Conservation (phyloP, 345 rosid genomes). For the Lepidium aucheri region DNA sequence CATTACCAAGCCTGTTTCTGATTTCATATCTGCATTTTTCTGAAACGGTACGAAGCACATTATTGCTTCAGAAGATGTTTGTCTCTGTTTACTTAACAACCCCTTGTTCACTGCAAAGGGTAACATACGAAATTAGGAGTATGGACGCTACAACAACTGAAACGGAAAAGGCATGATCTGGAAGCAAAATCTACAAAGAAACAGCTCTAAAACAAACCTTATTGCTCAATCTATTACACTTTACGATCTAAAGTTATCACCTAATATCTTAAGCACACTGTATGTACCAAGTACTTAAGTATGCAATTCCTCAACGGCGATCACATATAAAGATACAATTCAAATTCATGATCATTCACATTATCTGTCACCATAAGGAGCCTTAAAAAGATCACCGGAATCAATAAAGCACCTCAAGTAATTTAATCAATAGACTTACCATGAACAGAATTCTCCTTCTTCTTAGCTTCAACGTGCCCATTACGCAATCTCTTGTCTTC, state of each 20-base stretch:
- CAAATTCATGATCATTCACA: neutral
- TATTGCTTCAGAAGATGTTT: constrained; percentile 35
- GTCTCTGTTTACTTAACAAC: constrained; percentile 35
- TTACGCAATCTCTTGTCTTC: constrained; percentile 25
- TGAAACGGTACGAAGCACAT: constrained; percentile 43
- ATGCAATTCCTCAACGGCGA: neutral
- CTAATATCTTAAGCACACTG: neutral
- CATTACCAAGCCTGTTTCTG: constrained; percentile 16
- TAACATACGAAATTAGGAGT: neutral
- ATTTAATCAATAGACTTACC: constrained; percentile 39
- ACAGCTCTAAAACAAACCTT: neutral
- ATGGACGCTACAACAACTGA: neutral
- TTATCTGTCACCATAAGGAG: neutral
- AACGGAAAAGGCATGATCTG: neutral
- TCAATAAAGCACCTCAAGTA: too few relatives aligned
- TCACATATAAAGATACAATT: neutral
- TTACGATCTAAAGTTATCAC: neutral
- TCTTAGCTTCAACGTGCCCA: constrained; percentile 36
- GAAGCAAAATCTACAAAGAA: neutral
- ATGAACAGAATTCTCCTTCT: constrained; percentile 34
- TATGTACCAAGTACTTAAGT: neutral
- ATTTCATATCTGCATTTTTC: constrained; percentile 27
- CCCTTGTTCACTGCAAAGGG: constrained; percentile 49
- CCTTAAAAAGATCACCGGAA: neutral
- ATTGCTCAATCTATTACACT: neutral